phyloP scores from a whole-genome alignment of 2,329 filamentous ascomycete species.

The Xylariales sp. region DNA sequence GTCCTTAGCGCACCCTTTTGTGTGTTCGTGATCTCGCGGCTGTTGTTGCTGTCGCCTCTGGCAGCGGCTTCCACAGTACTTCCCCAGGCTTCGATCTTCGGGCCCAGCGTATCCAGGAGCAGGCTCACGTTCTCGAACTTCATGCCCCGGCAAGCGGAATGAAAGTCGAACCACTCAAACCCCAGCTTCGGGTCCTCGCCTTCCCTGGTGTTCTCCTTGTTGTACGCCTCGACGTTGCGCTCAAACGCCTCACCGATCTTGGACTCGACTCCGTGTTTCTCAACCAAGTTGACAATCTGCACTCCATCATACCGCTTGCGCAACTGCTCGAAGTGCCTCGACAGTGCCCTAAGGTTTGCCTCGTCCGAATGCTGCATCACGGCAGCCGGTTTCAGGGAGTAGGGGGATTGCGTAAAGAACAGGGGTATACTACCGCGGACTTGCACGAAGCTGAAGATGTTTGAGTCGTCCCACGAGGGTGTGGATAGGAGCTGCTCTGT shows the following conservation, averaged over 20 bases:
- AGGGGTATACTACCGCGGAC: conserved; percentile 86
- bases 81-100: conserved; percentile 64
- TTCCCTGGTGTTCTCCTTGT: conserved; percentile 46
- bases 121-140: conserved; percentile 91
- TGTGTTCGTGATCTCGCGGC: conserved; percentile 31
- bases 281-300: conserved; percentile 79
- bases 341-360: conserved; percentile 74
- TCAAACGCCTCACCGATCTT: conserved; percentile 77
- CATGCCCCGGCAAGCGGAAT: conserved; percentile 89
- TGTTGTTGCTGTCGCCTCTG: conserved; percentile 14
- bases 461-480: conserved; percentile 57
- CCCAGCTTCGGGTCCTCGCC: conserved; percentile 43
- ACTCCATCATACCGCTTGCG: conserved; percentile 67
- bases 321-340: conserved; percentile 71
- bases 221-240: conserved; percentile 60
- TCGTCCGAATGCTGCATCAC: conserved; percentile 75
- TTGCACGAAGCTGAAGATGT: conserved; percentile 80
- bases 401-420: conserved; percentile 93
- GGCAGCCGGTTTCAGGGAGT: conserved; percentile 84
- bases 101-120: conserved; percentile 65
- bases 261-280: conserved; percentile 79
- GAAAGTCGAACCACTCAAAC: conserved; percentile 98
- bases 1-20: conserved; percentile 82
- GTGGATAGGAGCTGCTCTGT: conserved; percentile 89
- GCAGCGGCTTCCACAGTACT: conserved; percentile 55